Conservation (phyloP, 2,329 filamentous ascomycete species). For the Fusarium continuum region DNA sequence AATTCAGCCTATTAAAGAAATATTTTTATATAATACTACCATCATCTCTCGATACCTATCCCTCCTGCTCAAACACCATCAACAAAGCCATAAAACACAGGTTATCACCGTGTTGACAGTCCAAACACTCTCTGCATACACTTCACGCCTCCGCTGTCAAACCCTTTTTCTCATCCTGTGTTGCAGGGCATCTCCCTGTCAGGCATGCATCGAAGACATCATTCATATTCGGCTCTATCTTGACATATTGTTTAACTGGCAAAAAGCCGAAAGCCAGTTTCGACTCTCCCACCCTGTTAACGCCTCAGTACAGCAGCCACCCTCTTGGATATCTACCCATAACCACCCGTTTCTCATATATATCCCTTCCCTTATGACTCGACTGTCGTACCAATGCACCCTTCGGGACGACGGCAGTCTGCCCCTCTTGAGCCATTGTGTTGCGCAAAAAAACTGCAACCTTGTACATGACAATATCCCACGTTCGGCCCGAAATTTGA, state of each 20-base stretch:
- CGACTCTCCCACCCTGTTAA: neutral
- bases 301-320: slow-evolving; percentile 1
- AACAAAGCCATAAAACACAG: neutral
- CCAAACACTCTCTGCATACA: neutral
- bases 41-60: neutral
- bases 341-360: slow-evolving; percentile 8
- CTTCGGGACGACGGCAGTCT: slow-evolving; percentile 41
- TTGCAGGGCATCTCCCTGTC: slow-evolving; percentile 2
- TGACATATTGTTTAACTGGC: neutral
- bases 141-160: neutral
- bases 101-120: neutral
- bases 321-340: slow-evolving; percentile 2
- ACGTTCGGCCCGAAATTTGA: slow-evolving; percentile 40
- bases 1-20: neutral
- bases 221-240: neutral
- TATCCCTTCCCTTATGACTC: slow-evolving; percentile 34
- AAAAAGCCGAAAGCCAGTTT: neutral
- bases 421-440: slow-evolving; percentile 36
- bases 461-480: slow-evolving; percentile 40
- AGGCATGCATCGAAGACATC: slow-evolving; percentile 15
- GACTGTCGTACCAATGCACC: slow-evolving; percentile 43
- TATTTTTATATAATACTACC: neutral
- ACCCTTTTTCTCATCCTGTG: slow-evolving; percentile 9
- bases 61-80: neutral
- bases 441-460: slow-evolving; percentile 42